Percentiles rank a stretch among this genome's conserved stretches.
These are phyloP conservation scores for Fereydounia khargensis DNA, from an alignment of 1,284 basidiomycete species.

Conservation along the genomic window DNA sequence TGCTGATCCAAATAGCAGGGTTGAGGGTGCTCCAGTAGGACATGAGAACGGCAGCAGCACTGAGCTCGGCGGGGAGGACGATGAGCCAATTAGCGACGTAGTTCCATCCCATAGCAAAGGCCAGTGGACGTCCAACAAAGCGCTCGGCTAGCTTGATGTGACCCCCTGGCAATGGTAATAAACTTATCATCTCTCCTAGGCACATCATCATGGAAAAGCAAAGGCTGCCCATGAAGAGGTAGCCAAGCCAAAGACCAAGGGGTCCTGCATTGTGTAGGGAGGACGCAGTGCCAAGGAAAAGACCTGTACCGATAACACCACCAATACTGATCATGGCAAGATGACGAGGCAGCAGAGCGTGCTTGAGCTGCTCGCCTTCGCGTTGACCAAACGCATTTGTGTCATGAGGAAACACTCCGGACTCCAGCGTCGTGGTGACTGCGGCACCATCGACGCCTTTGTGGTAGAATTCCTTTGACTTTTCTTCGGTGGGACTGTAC, in stretches of 20 bases:
- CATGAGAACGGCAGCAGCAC: conserved; percentile 74
- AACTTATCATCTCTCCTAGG: conserved; percentile 61
- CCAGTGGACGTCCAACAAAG: conserved; percentile 74
- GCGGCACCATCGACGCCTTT: too few species aligned
- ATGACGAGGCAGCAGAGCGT: conserved; percentile 35
- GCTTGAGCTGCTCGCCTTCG: conserved; percentile 39
- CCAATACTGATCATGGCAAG: conserved; percentile 26
- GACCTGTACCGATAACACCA: conserved; percentile 45
- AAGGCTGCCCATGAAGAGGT: conserved; percentile 51
- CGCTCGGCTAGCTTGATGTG: conserved; percentile 77
- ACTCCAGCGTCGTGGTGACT: too few species aligned
- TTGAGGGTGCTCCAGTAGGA: conserved; percentile 69
- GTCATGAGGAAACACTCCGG: too few species aligned
- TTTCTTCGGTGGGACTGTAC: too few species aligned
- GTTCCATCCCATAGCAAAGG: conserved; percentile 66
- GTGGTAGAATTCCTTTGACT: too few species aligned
- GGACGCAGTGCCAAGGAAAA: conserved; percentile 73
- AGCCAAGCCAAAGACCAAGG: conserved; percentile 56
- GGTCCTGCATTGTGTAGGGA: conserved; percentile 60
- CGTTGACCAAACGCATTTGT: conserved; percentile 32
- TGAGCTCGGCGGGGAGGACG: conserved; percentile 73
- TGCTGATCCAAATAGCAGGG: conserved; percentile 72
- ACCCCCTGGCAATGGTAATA: conserved; percentile 66
- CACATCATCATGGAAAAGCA: conserved; percentile 56
- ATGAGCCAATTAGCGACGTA: conserved; percentile 62